Percentiles rank a stretch among this genome's conserved stretches.
These are phyloP conservation scores for Setaria viridis DNA, from an alignment of 202 grass and related monocot species.

Conservation along the genomic window DNA sequence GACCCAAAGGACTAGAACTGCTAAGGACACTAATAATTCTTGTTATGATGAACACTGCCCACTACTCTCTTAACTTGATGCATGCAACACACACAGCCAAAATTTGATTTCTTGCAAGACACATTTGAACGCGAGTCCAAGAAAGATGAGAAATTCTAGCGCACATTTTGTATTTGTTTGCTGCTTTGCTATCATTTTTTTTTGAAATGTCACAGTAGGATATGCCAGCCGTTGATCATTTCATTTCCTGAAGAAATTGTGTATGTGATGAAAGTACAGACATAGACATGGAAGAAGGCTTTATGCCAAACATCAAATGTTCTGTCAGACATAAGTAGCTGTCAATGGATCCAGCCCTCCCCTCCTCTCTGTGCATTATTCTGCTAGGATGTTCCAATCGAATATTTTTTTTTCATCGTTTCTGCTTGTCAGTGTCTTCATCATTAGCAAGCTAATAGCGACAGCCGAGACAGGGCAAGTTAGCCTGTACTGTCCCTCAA, in stretches of 20 bases:
- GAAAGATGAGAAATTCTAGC: neutral
- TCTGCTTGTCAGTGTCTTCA: conserved; percentile 30
- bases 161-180: neutral
- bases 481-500: conserved; percentile 30
- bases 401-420: neutral
- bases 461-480: conserved; percentile 14
- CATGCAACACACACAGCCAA: neutral
- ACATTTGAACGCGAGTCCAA: neutral
- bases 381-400: conserved; percentile 33
- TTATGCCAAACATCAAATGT: conserved; percentile 18
- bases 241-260: neutral
- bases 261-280: neutral
- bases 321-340: conserved; percentile 30
- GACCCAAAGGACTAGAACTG: neutral
- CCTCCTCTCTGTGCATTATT: neutral
- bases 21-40: neutral
- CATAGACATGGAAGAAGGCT: neutral
- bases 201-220: conserved; percentile 4
- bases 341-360: neutral
- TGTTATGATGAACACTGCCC: neutral
- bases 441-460: conserved; percentile 23
- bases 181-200: neutral
- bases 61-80: neutral
- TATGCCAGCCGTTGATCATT: conserved; percentile 29
- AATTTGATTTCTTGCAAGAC: neutral